These are phyloP conservation scores for Cercospora citrullina DNA, from an alignment of 2,329 filamentous ascomycete genomes.

Conservation along the genomic window DNA sequence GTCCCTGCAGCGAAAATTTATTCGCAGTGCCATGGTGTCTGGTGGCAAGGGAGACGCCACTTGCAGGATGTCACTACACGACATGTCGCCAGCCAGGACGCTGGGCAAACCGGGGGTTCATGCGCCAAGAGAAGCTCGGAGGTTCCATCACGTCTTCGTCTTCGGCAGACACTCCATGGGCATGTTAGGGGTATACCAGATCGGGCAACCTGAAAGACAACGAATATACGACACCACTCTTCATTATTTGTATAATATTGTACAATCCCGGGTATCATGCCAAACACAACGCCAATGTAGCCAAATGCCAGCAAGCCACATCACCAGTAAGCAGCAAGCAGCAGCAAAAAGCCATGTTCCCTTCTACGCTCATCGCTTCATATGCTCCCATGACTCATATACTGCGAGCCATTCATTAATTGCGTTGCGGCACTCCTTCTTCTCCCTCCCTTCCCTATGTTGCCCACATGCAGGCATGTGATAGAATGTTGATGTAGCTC, in stretches of 20 bases:
- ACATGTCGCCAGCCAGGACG: background rate
- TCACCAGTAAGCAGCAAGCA: slow-evolving; percentile 1
- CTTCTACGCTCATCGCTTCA: background rate
- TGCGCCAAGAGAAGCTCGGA: background rate
- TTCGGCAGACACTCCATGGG: no score
- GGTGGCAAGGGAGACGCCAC: background rate
- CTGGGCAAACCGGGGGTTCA: background rate
- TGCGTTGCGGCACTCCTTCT: background rate
- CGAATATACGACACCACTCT: background rate
- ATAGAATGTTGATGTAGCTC: background rate
- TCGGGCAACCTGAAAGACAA: background rate
- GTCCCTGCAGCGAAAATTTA: background rate
- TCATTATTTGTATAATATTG: slow-evolving; percentile 3
- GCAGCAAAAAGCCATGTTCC: background rate
- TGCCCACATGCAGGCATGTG: background rate
- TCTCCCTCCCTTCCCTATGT: background rate
- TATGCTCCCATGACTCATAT: slow-evolving; percentile 1
- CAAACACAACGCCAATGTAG: background rate
- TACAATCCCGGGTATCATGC: slow-evolving; percentile 3
- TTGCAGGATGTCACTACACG: background rate
- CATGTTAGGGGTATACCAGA: background rate
- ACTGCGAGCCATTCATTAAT: slow-evolving; percentile 2
- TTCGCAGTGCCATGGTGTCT: background rate
- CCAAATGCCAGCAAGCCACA: background rate
- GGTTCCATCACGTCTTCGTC: background rate